Conservation (phyloP, 257 asterid species). For the Penstemon barbatus region DNA sequence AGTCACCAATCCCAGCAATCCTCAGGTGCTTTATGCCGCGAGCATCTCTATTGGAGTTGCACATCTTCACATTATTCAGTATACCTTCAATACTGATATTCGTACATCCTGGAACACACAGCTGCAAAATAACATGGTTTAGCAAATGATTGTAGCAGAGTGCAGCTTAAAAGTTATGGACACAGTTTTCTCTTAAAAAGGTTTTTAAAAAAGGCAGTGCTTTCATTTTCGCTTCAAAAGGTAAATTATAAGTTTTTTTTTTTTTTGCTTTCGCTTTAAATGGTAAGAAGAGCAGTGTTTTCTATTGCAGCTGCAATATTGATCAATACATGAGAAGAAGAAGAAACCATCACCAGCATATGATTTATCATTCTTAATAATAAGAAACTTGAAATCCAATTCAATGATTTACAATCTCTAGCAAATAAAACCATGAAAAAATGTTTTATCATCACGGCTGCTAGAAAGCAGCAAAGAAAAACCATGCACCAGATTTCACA, state of each 20-base stretch:
- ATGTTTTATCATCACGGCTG: not conserved
- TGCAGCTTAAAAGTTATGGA: not conserved
- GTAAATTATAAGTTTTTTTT: no score
- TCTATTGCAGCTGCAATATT: not conserved
- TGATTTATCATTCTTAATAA: not conserved
- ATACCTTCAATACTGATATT: conserved; percentile 65
- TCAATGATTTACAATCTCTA: no score
- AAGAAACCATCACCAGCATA: not conserved
- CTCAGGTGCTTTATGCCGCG: conserved; percentile 61
- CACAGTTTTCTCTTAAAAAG: not conserved
- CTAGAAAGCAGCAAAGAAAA: not conserved
- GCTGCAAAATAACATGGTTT: conserved; percentile 44
- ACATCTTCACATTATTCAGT: conserved; percentile 46
- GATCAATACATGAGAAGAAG: not conserved
- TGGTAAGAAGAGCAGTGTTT: not conserved
- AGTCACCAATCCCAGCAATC: conserved; percentile 69
- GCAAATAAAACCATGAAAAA: no score
- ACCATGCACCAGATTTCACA: not conserved
- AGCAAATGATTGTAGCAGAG: conserved; percentile 17
- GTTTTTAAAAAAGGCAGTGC: no score
- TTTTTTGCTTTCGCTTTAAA: not conserved
- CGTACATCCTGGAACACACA: conserved; percentile 81
- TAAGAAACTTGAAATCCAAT: not conserved
- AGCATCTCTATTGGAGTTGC: conserved; percentile 40
- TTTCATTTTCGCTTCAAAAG: no score